A percentile compares a stretch with the other conserved stretches of the same genome.
Evolutionary conservation across 352 stramenopile genomes (phyloP).

Genomic region (Phytopythium oedochilum): DNA sequence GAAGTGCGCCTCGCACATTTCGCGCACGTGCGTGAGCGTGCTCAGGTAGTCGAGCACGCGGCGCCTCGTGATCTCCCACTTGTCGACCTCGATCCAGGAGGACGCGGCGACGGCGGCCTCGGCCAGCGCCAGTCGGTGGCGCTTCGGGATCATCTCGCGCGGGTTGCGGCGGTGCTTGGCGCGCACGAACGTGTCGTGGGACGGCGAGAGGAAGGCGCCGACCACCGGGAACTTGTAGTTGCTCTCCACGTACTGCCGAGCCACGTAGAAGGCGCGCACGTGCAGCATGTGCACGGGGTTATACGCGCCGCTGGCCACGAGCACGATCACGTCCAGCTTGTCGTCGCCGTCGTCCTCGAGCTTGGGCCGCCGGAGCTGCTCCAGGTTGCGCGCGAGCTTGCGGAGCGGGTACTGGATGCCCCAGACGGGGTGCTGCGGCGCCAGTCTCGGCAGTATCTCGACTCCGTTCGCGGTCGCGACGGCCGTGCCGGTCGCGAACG

Average conservation of each 20-base stretch:
- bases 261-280: constrained; percentile 71
- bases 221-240: constrained; percentile 81
- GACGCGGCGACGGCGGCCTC: constrained; percentile 61
- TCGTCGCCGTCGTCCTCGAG: background rate
- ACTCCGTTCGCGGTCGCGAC: background rate
- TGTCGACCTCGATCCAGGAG: constrained; percentile 83
- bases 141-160: constrained; percentile 75
- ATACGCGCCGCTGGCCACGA: constrained; percentile 72
- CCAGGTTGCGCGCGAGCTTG: constrained; percentile 65
- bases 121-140: constrained; percentile 55
- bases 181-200: constrained; percentile 69
- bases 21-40: constrained; percentile 60
- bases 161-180: constrained; percentile 65
- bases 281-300: constrained; percentile 81
- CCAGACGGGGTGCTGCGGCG: constrained; percentile 32
- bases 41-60: constrained; percentile 75
- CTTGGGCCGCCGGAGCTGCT: constrained; percentile 22
- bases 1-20: constrained; percentile 76
- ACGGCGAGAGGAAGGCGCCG: constrained; percentile 72
- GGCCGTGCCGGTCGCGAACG: constrained; percentile 6
- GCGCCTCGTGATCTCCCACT: constrained; percentile 75
- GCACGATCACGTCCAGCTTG: constrained; percentile 56
- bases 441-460: constrained; percentile 17
- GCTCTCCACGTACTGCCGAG: constrained; percentile 65
- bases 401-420: constrained; percentile 66